phyloP scores from a whole-genome alignment of 257 asterid genomes.

The Leonotis leonurus region DNA sequence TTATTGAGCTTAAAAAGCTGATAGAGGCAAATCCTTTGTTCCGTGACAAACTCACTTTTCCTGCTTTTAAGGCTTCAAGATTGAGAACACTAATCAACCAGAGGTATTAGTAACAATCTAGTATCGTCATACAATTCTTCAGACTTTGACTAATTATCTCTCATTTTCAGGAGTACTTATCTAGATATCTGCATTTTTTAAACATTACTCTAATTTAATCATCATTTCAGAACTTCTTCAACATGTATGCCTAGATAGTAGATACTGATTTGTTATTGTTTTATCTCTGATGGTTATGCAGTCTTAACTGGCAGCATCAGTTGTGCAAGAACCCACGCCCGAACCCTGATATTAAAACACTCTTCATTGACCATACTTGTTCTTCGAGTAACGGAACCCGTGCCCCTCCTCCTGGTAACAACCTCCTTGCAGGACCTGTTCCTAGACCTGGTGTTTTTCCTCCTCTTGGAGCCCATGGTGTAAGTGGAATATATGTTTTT shows the following conservation, averaged over 20 bases:
- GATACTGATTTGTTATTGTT: conserved; percentile 7
- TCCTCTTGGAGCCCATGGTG: conserved; percentile 84
- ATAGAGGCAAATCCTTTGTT: conserved; percentile 95
- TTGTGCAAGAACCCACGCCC: conserved; percentile 98
- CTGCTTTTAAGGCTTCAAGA: conserved; percentile 84
- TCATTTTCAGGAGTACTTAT: not conserved
- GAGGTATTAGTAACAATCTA: conserved; percentile 40
- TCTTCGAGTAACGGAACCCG: conserved; percentile 77
- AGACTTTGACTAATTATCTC: conserved; percentile 5
- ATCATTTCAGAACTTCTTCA: not conserved
- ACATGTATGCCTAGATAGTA: conserved; percentile 1
- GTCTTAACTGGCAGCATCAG: conserved; percentile 99
- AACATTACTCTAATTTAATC: not conserved
- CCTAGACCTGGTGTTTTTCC: conserved; percentile 69
- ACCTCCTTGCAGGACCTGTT: conserved; percentile 70
- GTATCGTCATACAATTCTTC: not conserved
- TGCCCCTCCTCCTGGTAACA: conserved; percentile 64
- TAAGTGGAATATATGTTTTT: conserved; percentile 31
- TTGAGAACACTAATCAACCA: conserved; percentile 96
- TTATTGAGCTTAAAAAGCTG: conserved; percentile 87
- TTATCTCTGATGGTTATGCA: conserved; percentile 34
- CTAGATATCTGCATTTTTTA: not conserved
- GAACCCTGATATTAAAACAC: conserved; percentile 95
- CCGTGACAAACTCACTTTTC: conserved; percentile 81
- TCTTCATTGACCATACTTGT: conserved; percentile 84